Percentiles rank a stretch among this genome's conserved stretches.
phyloP scores from a whole-genome alignment of 2,329 filamentous ascomycete genomes.

The Aspergillus pseudotamarii region DNA sequence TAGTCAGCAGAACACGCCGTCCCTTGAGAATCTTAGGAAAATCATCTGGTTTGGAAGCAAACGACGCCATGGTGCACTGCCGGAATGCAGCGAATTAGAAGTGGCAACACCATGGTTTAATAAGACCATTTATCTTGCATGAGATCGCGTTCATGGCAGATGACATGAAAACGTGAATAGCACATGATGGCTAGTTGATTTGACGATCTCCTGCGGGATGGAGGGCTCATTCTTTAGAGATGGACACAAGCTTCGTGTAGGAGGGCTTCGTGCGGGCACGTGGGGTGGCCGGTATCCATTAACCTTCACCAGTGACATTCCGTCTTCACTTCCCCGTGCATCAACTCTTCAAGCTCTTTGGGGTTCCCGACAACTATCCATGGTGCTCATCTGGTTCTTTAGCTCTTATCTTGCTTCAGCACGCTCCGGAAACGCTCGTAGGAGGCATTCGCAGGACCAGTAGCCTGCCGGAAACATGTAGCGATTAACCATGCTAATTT shows the following conservation, averaged over 20 bases:
- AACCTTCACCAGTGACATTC: constrained; percentile 10
- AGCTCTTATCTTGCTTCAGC: not conserved
- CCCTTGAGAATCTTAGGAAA: constrained; percentile 56
- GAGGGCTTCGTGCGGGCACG: constrained; percentile 13
- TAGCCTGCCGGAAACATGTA: not conserved
- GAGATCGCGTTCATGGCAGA: not conserved
- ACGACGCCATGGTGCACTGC: not conserved
- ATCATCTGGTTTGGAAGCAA: not conserved
- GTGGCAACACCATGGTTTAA: not conserved
- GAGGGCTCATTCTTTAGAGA: not conserved
- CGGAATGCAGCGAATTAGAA: not conserved
- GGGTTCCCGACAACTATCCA: not conserved
- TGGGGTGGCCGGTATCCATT: constrained; percentile 1
- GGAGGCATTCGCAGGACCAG: not conserved
- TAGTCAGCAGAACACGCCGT: constrained; percentile 67
- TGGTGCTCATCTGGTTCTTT: not conserved
- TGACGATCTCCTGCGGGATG: constrained; percentile 11
- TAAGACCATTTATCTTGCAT: not conserved
- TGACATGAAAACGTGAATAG: not conserved
- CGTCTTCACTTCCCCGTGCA: constrained; percentile 12
- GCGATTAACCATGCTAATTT: not conserved
- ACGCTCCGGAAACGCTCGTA: not conserved
- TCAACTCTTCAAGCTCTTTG: constrained; percentile 10
- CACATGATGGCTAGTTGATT: not conserved
- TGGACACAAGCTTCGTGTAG: not conserved